These are phyloP conservation scores for Nannizzia gypsea DNA, from an alignment of 2,329 filamentous ascomycete species.

Conservation along the genomic window DNA sequence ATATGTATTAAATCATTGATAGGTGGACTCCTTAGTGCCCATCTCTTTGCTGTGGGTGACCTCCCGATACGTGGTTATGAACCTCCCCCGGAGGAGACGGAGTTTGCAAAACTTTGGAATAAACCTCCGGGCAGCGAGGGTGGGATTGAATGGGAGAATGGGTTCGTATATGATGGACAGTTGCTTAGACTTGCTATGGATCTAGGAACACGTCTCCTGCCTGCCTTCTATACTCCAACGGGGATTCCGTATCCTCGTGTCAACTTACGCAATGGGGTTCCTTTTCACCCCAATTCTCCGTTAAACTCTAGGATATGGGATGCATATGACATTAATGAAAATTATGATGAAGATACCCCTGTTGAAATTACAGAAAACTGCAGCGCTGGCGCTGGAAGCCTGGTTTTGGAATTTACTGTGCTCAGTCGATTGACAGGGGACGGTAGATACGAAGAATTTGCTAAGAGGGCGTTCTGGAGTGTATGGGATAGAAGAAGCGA, in stretches of 20 bases:
- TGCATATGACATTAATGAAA: conserved; percentile 8
- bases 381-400: conserved; percentile 87
- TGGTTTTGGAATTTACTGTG: conserved; percentile 86
- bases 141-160: conserved; percentile 59
- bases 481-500: conserved; percentile 83
- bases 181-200: conserved; percentile 80
- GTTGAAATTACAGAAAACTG: conserved; percentile 88
- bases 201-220: conserved; percentile 68
- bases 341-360: conserved; percentile 22
- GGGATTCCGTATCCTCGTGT: conserved; percentile 91
- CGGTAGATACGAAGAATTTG: conserved; percentile 72
- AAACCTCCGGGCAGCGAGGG: conserved; percentile 17
- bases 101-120: conserved; percentile 32
- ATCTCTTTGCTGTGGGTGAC: conserved; percentile 84
- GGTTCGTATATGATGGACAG: conserved; percentile 77
- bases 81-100: conserved; percentile 34
- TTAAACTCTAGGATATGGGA: conserved; percentile 42
- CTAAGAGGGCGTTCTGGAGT: conserved; percentile 90
- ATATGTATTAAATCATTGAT: conserved; percentile 26
- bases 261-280: conserved; percentile 79
- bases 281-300: conserved; percentile 81
- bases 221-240: conserved; percentile 82
- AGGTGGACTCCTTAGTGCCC: conserved; percentile 80
- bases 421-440: conserved; percentile 81
- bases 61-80: conserved; percentile 73